A percentile compares a stretch with the other conserved stretches of the same genome.
Evolutionary conservation across 192 early-diverging fungal genomes (phyloP).

Genomic region (Phycomyces blakesleeanus): DNA sequence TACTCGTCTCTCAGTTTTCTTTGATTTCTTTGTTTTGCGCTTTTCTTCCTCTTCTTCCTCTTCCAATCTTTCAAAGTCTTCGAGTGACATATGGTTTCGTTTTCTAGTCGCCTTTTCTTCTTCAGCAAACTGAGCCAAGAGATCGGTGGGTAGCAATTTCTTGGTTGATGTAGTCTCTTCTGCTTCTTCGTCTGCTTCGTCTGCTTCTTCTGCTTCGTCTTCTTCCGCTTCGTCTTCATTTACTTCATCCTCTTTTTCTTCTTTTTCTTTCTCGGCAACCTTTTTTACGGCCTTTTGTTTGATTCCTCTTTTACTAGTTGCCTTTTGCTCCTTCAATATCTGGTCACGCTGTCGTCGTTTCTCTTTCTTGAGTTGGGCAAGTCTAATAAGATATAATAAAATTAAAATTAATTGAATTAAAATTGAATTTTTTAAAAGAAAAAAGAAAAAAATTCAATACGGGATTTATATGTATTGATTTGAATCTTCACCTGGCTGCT

Average conservation of each 20-base stretch:
- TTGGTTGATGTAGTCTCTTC: background rate
- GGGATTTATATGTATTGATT: background rate
- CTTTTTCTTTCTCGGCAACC: background rate
- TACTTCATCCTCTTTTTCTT: background rate
- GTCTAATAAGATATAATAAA: too few relatives aligned
- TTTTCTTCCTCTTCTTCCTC: constrained; percentile 11
- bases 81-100: constrained; percentile 28
- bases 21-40: background rate
- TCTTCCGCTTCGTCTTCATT: background rate
- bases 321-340: constrained; percentile 29
- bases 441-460: too few relatives aligned
- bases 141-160: constrained; percentile 17
- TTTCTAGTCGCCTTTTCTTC: constrained; percentile 22
- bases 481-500: constrained; percentile 22
- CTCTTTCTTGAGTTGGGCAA: constrained; percentile 24
- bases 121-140: constrained; percentile 18
- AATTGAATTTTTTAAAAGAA: too few relatives aligned
- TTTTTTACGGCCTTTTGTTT: background rate
- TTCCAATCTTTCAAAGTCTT: constrained; percentile 32
- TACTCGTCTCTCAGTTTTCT: constrained; percentile 13
- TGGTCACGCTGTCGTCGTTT: constrained; percentile 35
- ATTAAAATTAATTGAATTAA: too few relatives aligned
- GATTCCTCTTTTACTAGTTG: background rate
- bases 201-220: background rate
- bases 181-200: background rate